phyloP scores from a whole-genome alignment of 208 protist genomes.

The Crithidia brevicula region DNA sequence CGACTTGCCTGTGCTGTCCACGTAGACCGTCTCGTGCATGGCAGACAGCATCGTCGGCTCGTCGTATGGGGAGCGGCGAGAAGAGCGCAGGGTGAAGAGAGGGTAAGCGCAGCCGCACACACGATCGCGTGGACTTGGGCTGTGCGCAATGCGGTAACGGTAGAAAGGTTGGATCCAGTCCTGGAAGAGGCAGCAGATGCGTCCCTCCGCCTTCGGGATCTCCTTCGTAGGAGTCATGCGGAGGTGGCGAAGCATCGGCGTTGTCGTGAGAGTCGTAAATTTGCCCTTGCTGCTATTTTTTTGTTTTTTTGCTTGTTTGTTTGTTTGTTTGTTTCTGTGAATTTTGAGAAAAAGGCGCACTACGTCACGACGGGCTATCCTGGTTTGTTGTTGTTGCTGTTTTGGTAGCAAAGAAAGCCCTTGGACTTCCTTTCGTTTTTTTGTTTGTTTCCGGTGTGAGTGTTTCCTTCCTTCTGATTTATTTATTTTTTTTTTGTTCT shows the following conservation, averaged over 20 bases:
- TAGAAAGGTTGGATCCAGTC: slow-evolving; percentile 42
- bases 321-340: too few relatives aligned
- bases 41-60: slow-evolving; percentile 18
- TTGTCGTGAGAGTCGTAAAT: background rate
- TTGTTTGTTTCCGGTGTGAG: too few relatives aligned
- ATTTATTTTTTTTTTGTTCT: background rate
- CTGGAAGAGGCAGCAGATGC: slow-evolving; percentile 20
- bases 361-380: too few relatives aligned
- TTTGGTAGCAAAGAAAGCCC: too few relatives aligned
- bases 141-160: slow-evolving; percentile 47
- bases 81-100: slow-evolving; percentile 61
- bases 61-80: slow-evolving; percentile 48
- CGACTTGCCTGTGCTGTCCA: slow-evolving; percentile 8
- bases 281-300: background rate
- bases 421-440: too few relatives aligned
- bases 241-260: slow-evolving; percentile 57
- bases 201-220: slow-evolving; percentile 20
- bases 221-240: slow-evolving; percentile 43
- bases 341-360: too few relatives aligned
- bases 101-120: slow-evolving; percentile 65
- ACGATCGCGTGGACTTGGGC: slow-evolving; percentile 25
- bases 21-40: slow-evolving; percentile 20
- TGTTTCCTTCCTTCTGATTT: too few relatives aligned
- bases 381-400: too few relatives aligned
- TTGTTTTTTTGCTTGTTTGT: too few relatives aligned